Base-by-base conservation (phyloP, 2,329 filamentous ascomycete species). In the Neobulgaria alba region DNA sequence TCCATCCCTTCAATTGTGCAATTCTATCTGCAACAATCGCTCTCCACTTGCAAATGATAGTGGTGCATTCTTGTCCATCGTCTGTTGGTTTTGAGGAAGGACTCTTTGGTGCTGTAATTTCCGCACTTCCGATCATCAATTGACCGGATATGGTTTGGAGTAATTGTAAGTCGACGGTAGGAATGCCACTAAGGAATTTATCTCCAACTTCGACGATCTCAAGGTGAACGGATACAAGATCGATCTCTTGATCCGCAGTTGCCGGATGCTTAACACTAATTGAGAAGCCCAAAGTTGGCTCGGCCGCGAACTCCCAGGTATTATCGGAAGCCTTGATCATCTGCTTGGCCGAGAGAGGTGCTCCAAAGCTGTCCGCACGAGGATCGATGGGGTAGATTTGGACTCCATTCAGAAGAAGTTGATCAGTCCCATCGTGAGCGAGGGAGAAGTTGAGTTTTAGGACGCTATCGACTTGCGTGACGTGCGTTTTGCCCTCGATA, bases 191-290 rank as follows among this genome's bases (percentile, higher is more conserved):
- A 40, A 82, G 60, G 43, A 77, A 75, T 32, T 66, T 63, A 39
- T 68, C 61, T 42, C 73, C 75, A 18, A 83, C 71, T 56, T 78
- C 71, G 44, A 78, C 68, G 46, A 84, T 69, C 48, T 75, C 67
- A 29, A 83, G 61, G 47, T 73, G 67, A 42, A 82, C 54, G 29
- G 65, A 59, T 38, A 80, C 58, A 3, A 79, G 58, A 43, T 72
- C 66, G 32, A 79, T 57, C 46, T 71, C 69, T 8, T 72, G 65
- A 36, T 70, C 67, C 41, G 75, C 68, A 33, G 67, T 63, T 9
- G 21, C 58, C 15, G 63, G 63, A 23, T 59, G 61, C 46, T 45
- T 53, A 39, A 54, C 49, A 46, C n/a, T 56, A 29, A 53, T 46
- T 46, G 49, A 45, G 44, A 58, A 48, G 38, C 55, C 49, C 39